Conservation (phyloP, 2,329 filamentous ascomycete genomes). For the Cylindrodendrum hubeiense region DNA sequence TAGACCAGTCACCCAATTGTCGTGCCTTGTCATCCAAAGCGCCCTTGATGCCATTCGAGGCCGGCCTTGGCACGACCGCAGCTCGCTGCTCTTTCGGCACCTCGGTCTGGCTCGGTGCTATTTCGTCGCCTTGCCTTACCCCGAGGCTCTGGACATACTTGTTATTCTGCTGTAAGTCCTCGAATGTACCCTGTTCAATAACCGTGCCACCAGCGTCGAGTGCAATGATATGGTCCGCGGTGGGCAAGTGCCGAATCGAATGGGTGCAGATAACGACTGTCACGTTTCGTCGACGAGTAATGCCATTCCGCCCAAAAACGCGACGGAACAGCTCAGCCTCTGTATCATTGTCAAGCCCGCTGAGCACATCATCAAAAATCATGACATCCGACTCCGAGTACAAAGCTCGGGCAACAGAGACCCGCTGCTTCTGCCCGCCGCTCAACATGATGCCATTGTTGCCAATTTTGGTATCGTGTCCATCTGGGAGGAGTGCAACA, state of each 20-base stretch:
- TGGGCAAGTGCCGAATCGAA: conserved; percentile 47
- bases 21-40: conserved; percentile 41
- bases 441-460: conserved; percentile 56
- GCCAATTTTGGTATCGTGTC: conserved; percentile 54
- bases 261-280: conserved; percentile 58
- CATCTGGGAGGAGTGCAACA: conserved; percentile 47
- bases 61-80: neutral
- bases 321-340: conserved; percentile 57
- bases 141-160: conserved; percentile 55
- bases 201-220: conserved; percentile 56
- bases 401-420: conserved; percentile 58
- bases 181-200: conserved; percentile 54
- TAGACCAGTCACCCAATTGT: conserved; percentile 47
- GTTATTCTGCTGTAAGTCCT: conserved; percentile 45
- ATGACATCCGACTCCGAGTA: conserved; percentile 55
- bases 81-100: neutral
- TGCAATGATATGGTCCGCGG: conserved; percentile 61
- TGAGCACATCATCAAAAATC: conserved; percentile 60
- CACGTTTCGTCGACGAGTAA: conserved; percentile 51
- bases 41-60: neutral
- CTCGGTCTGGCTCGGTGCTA: neutral
- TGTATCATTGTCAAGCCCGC: conserved; percentile 59
- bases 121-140: conserved; percentile 39
- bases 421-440: conserved; percentile 55
- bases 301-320: conserved; percentile 55